Base-by-base conservation (phyloP, 2,329 filamentous ascomycete genomes). In the Teratosphaeria zuluensis region DNA sequence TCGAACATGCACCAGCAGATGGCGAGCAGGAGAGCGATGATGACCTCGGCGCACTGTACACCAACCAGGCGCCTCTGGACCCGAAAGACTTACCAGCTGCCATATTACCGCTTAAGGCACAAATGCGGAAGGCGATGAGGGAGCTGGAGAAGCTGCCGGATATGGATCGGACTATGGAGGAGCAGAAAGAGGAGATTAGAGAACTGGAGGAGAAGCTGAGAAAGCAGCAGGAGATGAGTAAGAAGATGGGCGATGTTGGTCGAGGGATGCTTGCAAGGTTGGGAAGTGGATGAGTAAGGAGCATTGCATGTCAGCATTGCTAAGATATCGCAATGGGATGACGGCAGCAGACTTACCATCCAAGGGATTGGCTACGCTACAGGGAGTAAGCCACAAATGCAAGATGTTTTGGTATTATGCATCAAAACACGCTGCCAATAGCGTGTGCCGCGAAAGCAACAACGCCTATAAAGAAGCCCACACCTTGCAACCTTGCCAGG, bases 1-100 rank as follows among this genome's bases (percentile, higher is more conserved):
- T 96, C 56, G 70, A 70, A 51, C 65, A 64, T 53, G 31, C 57
- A 30, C 12, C 33, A 56, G 59, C 35, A 21, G 53, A 30, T 38
- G 33, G 35, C 16, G 21, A 30, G 21, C 33, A 24, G 19, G 33
- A 51, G 21, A 52, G 30, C 71, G 75, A 58, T 62, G 61, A 54
- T n/a, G 59, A 63, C 19, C 60, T 63, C 11, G 65, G 60, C 42
- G 54, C 54, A 21, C 24, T 16, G 31, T 71, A 70, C 56, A 54
- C 61, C 19, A 58, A 64, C 21, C 59, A 56, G 12, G 69, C 62
- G 33, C 74, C 79, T 19, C 74, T 86, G 53, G 80, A 85, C 61
- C 79, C 83, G 62, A 95, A 95, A 72, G 88, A 95, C 66, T 82
- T 97, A 16, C 84, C 88, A 1, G 82, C 85, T 2, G 90, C 89